Conservation (phyloP, 352 stramenopile genomes). For the Globisporangium paddicum region DNA sequence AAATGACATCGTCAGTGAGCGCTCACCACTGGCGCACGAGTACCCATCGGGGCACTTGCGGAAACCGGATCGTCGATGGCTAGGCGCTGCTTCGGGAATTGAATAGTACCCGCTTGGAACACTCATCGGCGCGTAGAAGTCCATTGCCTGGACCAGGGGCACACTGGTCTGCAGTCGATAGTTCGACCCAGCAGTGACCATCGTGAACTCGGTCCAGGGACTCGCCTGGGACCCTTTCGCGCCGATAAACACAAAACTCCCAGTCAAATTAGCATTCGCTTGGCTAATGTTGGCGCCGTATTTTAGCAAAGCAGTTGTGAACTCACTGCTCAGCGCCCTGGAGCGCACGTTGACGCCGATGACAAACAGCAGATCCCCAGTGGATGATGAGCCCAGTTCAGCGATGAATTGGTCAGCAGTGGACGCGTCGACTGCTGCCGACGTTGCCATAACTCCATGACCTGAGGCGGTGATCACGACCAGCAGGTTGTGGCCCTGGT, state of each 20-base stretch:
- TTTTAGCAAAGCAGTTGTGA: neutral
- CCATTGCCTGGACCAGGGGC: constrained; percentile 22
- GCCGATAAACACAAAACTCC: constrained; percentile 9
- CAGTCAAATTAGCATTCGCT: neutral
- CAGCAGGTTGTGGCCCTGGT: neutral
- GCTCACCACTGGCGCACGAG: constrained; percentile 27
- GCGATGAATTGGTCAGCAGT: neutral
- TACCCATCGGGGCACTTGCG: constrained; percentile 37
- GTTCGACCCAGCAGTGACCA: neutral
- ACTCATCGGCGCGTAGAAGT: constrained; percentile 22
- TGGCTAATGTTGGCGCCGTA: neutral
- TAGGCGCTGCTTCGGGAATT: constrained; percentile 27
- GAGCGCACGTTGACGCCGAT: constrained; percentile 18
- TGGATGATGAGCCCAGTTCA: constrained; percentile 8
- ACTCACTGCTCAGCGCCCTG: constrained; percentile 5
- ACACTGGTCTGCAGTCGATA: constrained; percentile 13
- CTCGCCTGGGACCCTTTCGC: neutral
- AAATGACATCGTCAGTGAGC: constrained; percentile 28
- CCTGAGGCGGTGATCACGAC: neutral
- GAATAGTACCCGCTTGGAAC: constrained; percentile 49
- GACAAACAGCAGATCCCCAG: constrained; percentile 14
- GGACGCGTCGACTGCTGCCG: constrained; percentile 1
- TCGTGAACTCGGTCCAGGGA: constrained; percentile 1
- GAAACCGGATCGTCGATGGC: constrained; percentile 25
- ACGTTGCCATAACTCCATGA: neutral